A percentile compares a stretch with the other conserved stretches of the same genome.
These are phyloP conservation scores for Phaffomyces thermotolerans DNA, from an alignment of 805 yeast genomes.

Conservation along the genomic window DNA sequence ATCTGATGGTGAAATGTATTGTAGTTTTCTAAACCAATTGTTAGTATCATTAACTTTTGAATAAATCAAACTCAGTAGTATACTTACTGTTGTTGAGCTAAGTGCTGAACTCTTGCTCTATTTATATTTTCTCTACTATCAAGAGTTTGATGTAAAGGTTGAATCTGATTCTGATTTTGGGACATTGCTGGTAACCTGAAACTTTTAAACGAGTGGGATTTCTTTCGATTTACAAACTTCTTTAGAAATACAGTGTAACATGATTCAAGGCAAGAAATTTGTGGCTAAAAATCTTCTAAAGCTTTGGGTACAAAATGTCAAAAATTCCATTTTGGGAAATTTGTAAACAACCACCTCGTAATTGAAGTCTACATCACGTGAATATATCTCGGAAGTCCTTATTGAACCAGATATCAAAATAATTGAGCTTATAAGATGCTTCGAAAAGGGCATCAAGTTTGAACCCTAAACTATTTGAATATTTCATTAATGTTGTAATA, in stretches of 20 bases:
- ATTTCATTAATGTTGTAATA: not conserved
- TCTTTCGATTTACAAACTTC: too few relatives aligned
- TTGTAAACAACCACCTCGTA: constrained; percentile 14
- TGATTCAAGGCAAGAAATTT: not conserved
- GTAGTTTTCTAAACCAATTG: constrained; percentile 16
- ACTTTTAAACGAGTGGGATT: too few relatives aligned
- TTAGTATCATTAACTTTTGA: constrained; percentile 1
- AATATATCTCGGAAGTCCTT: not conserved
- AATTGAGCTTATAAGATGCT: too few relatives aligned
- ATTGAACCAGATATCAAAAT: too few relatives aligned
- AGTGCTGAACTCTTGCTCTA: constrained; percentile 24
- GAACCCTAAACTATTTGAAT: too few relatives aligned
- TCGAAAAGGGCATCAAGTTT: too few relatives aligned
- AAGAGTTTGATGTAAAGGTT: constrained; percentile 24
- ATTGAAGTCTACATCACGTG: not conserved
- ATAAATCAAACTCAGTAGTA: not conserved
- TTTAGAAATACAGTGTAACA: too few relatives aligned
- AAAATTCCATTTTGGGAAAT: constrained; percentile 10
- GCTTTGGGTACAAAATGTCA: not conserved
- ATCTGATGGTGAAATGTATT: constrained; percentile 25
- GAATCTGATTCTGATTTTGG: constrained; percentile 15
- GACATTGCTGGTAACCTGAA: constrained; percentile 4
- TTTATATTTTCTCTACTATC: constrained; percentile 22
- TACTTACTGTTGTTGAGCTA: constrained; percentile 24
- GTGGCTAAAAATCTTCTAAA: not conserved